phyloP scores from a whole-genome alignment of 2,329 filamentous ascomycete species.

The Fusarium abutilonis region DNA sequence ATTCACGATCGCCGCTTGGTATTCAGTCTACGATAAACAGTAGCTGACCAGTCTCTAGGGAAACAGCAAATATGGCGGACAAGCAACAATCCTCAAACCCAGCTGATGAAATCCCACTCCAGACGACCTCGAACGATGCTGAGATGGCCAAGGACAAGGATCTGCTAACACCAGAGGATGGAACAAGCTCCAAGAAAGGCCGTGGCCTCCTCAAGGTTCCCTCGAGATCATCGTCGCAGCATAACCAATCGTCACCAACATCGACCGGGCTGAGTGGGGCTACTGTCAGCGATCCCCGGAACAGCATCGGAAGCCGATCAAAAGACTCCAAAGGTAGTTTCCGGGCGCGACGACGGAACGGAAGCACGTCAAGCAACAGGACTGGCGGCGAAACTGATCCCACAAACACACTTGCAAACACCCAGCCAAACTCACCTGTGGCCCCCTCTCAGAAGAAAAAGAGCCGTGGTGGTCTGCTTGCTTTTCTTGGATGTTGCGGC shows the following conservation, averaged over 20 bases:
- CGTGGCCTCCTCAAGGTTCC: conserved; percentile 66
- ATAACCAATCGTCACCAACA: conserved; percentile 67
- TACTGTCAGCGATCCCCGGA: conserved; percentile 67
- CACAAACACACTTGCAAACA: conserved; percentile 59
- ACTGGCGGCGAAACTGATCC: conserved; percentile 65
- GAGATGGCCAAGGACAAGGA: conserved; percentile 58
- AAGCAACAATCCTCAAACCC: conserved; percentile 43
- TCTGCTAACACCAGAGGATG: conserved; percentile 55
- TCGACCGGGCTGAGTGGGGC: conserved; percentile 69
- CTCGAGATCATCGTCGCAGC: conserved; percentile 69
- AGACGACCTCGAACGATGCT: conserved; percentile 48
- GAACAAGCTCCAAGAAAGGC: conserved; percentile 58
- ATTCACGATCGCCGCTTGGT: conserved; percentile 14
- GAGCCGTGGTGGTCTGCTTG: conserved; percentile 63
- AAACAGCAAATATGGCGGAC: conserved; percentile 49
- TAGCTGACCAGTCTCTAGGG: conserved; percentile 38
- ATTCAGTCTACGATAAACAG: conserved; percentile 9
- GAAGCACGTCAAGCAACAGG: conserved; percentile 73
- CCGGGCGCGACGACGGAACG: conserved; percentile 70
- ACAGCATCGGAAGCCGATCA: conserved; percentile 71
- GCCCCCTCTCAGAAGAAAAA: conserved; percentile 63
- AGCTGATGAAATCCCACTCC: conserved; percentile 49
- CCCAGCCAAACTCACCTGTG: conserved; percentile 63
- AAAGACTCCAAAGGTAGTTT: conserved; percentile 74
- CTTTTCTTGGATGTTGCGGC: conserved; percentile 74